Conservation (phyloP, 495 filamentous ascomycete species). For the Geopyxis carbonaria region DNA sequence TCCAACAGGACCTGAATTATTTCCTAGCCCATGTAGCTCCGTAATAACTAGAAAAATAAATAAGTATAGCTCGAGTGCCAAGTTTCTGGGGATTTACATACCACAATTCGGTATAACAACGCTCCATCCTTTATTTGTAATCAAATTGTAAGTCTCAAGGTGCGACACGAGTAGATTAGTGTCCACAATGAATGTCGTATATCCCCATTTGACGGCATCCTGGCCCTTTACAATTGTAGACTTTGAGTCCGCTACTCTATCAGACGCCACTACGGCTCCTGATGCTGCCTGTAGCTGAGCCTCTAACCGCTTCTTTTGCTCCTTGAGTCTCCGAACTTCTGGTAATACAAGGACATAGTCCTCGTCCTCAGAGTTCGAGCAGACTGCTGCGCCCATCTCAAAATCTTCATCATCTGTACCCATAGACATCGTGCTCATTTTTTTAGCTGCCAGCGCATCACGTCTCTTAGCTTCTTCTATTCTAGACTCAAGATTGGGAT, state of each 20-base stretch:
- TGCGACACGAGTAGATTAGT: conserved; percentile 22
- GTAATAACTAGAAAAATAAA: conserved; percentile 18
- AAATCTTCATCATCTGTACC: conserved; percentile 12
- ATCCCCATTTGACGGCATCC: conserved; percentile 15
- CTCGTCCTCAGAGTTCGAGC: conserved; percentile 14
- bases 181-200: conserved; percentile 23
- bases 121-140: conserved; percentile 14
- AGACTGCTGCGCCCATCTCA: conserved; percentile 16
- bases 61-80: conserved; percentile 1
- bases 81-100: conserved; percentile 5
- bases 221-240: conserved; percentile 11
- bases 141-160: conserved; percentile 18
- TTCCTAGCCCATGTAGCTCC: conserved; percentile 18
- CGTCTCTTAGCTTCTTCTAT: conserved; percentile 10
- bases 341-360: conserved; percentile 18
- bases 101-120: conserved; percentile 23
- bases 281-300: conserved; percentile 10
- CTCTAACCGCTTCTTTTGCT: conserved; percentile 11
- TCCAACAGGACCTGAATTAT: conserved; percentile 14
- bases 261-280: background rate
- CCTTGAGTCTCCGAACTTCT: conserved; percentile 16
- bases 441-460: background rate
- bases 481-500: conserved; percentile 10
- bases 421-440: conserved; percentile 1
- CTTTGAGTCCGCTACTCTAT: conserved; percentile 2